A percentile compares a stretch with the other conserved stretches of the same genome.
Conservation (phyloP, 768 basidiomycete species). For the Hygrophorus pudorinus region DNA sequence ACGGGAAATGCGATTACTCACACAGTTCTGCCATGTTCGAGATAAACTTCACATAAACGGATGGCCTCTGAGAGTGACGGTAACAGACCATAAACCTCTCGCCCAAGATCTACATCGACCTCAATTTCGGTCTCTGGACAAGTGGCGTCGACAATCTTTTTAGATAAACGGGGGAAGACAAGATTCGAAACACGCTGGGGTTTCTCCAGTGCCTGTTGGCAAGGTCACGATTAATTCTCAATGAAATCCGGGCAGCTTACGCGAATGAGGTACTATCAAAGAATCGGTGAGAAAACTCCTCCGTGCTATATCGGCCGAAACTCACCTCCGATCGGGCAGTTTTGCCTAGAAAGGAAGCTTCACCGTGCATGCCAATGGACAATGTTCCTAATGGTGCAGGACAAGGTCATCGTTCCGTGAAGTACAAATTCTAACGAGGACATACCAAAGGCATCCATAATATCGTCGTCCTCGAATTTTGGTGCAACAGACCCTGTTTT, state of each 20-base stretch:
- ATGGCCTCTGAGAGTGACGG: conserved; percentile 53
- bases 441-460: conserved; percentile 41
- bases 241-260: conserved; percentile 20
- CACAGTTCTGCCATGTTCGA: conserved; percentile 53
- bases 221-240: background rate
- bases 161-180: conserved; percentile 26
- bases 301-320: background rate
- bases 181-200: conserved; percentile 8
- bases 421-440: background rate
- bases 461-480: conserved; percentile 18
- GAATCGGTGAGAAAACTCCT: background rate
- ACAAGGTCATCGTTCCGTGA: background rate
- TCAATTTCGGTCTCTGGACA: conserved; percentile 22
- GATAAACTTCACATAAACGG: conserved; percentile 52
- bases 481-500: background rate
- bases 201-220: conserved; percentile 17
- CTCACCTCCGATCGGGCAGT: conserved; percentile 63
- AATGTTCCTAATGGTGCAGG: conserved; percentile 36
- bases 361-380: conserved; percentile 43
- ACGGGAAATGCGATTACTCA: conserved; percentile 20
- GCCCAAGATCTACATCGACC: conserved; percentile 25
- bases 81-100: conserved; percentile 36
- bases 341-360: conserved; percentile 48
- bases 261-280: conserved; percentile 44
- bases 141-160: conserved; percentile 27